Percentiles rank a stretch among this genome's conserved stretches.
These are phyloP conservation scores for Acanthamoeba castellanii DNA, from an alignment of 208 protist genomes.

Conservation along the genomic window DNA sequence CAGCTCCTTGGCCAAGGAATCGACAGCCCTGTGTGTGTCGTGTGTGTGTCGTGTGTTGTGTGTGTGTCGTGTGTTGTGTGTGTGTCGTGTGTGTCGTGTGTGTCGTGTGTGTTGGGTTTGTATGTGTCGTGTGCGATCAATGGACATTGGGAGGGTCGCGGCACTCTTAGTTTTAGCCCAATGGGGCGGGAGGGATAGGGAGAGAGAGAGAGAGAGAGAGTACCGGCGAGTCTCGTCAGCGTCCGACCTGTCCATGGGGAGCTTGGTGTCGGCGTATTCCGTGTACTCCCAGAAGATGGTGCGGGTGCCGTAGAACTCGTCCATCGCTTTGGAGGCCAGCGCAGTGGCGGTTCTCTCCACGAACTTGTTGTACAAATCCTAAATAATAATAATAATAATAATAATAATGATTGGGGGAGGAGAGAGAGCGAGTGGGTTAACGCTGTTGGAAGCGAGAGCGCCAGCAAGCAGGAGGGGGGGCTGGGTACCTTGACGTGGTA, in stretches of 20 bases:
- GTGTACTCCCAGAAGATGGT: slow-evolving; percentile 86
- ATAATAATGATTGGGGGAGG: neutral
- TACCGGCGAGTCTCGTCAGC: slow-evolving; percentile 77
- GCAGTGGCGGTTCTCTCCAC: slow-evolving; percentile 80
- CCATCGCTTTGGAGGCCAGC: slow-evolving; percentile 82
- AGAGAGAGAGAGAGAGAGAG: no score
- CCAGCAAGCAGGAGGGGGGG: neutral
- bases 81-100: no score
- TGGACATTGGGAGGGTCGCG: no score
- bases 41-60: no score
- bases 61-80: no score
- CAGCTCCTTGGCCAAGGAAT: slow-evolving; percentile 79
- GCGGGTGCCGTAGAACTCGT: slow-evolving; percentile 86
- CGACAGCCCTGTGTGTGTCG: slow-evolving; percentile 77
- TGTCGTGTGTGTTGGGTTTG: no score
- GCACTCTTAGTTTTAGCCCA: no score
- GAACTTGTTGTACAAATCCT: slow-evolving; percentile 85
- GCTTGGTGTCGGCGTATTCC: slow-evolving; percentile 75
- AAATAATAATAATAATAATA: neutral
- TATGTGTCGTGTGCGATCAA: no score
- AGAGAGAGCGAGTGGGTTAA: no score
- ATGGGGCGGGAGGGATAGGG: no score
- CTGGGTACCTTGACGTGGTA: slow-evolving; percentile 77
- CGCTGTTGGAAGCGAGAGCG: no score
- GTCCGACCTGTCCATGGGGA: slow-evolving; percentile 76